phyloP scores from a whole-genome alignment of 306 rosid genomes.

The Quercus glauca region DNA sequence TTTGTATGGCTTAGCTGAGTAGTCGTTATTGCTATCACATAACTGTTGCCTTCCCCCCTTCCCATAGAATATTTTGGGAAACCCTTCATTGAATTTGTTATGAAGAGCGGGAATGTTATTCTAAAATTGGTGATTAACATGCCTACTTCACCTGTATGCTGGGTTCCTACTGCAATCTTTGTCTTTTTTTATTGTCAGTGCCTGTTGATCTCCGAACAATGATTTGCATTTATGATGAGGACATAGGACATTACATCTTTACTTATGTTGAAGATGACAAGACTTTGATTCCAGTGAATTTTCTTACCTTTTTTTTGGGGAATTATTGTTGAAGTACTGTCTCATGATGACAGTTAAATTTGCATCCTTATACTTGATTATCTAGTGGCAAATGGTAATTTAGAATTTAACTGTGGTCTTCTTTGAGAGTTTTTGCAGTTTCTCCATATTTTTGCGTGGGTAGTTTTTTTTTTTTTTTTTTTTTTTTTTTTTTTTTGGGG shows the following conservation, averaged over 20 bases:
- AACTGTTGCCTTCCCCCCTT: background rate
- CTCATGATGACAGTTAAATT: background rate
- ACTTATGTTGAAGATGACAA: background rate
- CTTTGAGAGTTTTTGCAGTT: background rate
- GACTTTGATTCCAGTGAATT: background rate
- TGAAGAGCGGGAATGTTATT: background rate
- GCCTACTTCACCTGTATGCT: background rate
- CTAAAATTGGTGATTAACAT: background rate
- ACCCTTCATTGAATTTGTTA: background rate
- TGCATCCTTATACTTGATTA: constrained; percentile 5
- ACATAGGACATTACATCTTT: background rate
- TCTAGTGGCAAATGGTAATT: constrained; percentile 9
- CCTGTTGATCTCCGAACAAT: background rate
- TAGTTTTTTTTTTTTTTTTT: no score
- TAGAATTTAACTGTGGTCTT: background rate
- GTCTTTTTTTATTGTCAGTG: background rate
- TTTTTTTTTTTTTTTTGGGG: no score
- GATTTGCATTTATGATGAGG: background rate
- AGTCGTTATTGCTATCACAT: background rate
- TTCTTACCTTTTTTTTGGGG: background rate
- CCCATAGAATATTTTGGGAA: background rate
- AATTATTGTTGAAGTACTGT: background rate
- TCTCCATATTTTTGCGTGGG: background rate
- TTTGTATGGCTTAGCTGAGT: background rate
- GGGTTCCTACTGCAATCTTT: background rate